These are phyloP conservation scores for Pichia sp. DNA, from an alignment of 1,139 yeast genomes.

Conservation along the genomic window DNA sequence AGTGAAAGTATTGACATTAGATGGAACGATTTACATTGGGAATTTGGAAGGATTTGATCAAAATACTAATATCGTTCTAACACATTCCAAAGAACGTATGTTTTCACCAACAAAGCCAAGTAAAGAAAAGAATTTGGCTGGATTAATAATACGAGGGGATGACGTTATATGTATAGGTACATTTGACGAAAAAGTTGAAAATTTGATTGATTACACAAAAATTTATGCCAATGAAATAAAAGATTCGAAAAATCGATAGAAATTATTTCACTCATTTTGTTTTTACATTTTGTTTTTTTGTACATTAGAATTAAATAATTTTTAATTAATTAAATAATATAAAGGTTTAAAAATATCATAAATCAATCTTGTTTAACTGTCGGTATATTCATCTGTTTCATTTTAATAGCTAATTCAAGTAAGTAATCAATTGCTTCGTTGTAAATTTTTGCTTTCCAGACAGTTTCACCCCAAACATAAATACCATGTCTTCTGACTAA, in stretches of 20 bases:
- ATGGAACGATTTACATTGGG: constrained; percentile 68
- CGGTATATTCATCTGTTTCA: constrained; percentile 59
- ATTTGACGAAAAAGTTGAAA: constrained; percentile 59
- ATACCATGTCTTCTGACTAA: constrained; percentile 91
- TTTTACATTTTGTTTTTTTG: too few species aligned
- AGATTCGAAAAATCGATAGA: constrained; percentile 33
- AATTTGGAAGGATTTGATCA: constrained; percentile 76
- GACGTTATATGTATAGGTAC: constrained; percentile 56
- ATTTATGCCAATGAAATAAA: constrained; percentile 33
- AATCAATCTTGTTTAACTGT: constrained; percentile 28
- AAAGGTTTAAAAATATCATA: constrained; percentile 15
- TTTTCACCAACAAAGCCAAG: constrained; percentile 42
- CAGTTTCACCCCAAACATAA: constrained; percentile 90
- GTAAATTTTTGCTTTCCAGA: constrained; percentile 88
- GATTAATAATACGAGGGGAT: constrained; percentile 74
- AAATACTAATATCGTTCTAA: constrained; percentile 64
- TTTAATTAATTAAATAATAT: neutral
- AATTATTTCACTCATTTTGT: neutral
- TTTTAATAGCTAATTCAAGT: constrained; percentile 76
- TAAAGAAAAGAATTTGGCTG: constrained; percentile 53
- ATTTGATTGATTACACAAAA: constrained; percentile 50
- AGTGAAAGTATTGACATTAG: constrained; percentile 76
- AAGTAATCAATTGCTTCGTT: constrained; percentile 91
- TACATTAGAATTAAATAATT: constrained; percentile 4
- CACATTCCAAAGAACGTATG: constrained; percentile 52